A percentile compares a stretch with the other conserved stretches of the same genome.
Conservation (phyloP, 2,329 filamentous ascomycete genomes). For the Xylariales sp. region DNA sequence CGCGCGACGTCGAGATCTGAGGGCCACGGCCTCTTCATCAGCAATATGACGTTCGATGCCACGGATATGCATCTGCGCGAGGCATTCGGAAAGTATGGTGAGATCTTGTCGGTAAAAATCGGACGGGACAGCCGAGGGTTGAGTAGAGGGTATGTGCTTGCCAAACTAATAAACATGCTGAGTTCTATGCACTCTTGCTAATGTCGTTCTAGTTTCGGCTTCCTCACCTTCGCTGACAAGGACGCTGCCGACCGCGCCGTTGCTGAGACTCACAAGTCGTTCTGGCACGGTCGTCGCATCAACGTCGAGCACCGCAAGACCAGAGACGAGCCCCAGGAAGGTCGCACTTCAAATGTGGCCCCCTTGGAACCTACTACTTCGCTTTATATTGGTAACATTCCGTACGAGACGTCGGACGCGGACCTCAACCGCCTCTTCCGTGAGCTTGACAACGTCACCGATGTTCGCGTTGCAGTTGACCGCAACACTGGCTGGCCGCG, state of each 20-base stretch:
- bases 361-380: slow-evolving; percentile 50
- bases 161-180: no score
- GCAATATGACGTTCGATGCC: slow-evolving; percentile 67
- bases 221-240: slow-evolving; percentile 18
- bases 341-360: not conserved
- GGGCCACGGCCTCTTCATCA: slow-evolving; percentile 52
- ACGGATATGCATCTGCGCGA: slow-evolving; percentile 54
- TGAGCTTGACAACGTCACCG: slow-evolving; percentile 62
- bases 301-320: slow-evolving; percentile 16
- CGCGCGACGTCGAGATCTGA: slow-evolving; percentile 1
- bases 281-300: slow-evolving; percentile 31
- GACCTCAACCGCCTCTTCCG: slow-evolving; percentile 77
- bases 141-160: slow-evolving; percentile 26
- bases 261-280: slow-evolving; percentile 22
- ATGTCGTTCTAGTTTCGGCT: slow-evolving; percentile 28
- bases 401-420: slow-evolving; percentile 78
- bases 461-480: slow-evolving; percentile 80
- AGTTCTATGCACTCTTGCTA: no score
- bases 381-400: slow-evolving; percentile 80
- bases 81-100: slow-evolving; percentile 46
- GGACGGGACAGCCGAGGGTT: slow-evolving; percentile 23
- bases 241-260: slow-evolving; percentile 19
- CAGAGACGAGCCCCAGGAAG: not conserved
- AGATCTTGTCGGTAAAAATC: slow-evolving; percentile 18
- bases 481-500: slow-evolving; percentile 73